A percentile compares a stretch with the other conserved stretches of the same genome.
phyloP scores from a whole-genome alignment of 306 rosid species.

The Vigna unguiculata region DNA sequence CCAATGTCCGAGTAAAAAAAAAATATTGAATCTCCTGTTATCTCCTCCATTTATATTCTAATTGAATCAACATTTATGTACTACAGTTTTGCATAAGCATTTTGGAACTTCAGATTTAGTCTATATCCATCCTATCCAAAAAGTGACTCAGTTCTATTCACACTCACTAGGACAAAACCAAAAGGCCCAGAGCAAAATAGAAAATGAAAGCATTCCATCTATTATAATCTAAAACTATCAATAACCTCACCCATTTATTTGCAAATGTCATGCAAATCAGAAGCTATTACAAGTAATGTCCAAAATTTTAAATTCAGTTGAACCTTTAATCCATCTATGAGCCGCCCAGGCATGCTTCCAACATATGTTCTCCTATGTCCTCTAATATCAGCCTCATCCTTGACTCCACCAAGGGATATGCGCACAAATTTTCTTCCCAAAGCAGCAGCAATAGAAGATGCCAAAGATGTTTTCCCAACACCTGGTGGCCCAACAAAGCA shows the following conservation, averaged over 20 bases:
- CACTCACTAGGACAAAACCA: slow-evolving; percentile 33
- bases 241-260: slow-evolving; percentile 27
- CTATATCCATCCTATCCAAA: slow-evolving; percentile 25
- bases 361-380: slow-evolving; percentile 99
- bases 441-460: slow-evolving; percentile 97
- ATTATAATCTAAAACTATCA: slow-evolving; percentile 13
- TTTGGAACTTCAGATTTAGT: slow-evolving; percentile 28
- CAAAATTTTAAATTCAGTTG: slow-evolving; percentile 25
- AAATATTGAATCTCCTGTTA: neutral
- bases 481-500: slow-evolving; percentile 99
- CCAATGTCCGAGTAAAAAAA: slow-evolving; percentile 15
- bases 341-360: slow-evolving; percentile 99
- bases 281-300: slow-evolving; percentile 25
- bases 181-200: slow-evolving; percentile 10
- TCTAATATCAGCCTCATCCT: slow-evolving; percentile 99
- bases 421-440: slow-evolving; percentile 95
- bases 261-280: slow-evolving; percentile 34
- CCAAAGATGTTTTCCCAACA: slow-evolving; percentile 99
- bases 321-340: slow-evolving; percentile 97
- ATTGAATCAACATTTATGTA: slow-evolving; percentile 25
- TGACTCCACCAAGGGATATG: slow-evolving; percentile 99
- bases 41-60: slow-evolving; percentile 24
- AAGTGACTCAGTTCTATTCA: slow-evolving; percentile 23
- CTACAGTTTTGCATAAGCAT: neutral
- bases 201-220: slow-evolving; percentile 27